phyloP scores from a whole-genome alignment of 1,284 basidiomycete genomes.

The Trichosporon coremiiforme region DNA sequence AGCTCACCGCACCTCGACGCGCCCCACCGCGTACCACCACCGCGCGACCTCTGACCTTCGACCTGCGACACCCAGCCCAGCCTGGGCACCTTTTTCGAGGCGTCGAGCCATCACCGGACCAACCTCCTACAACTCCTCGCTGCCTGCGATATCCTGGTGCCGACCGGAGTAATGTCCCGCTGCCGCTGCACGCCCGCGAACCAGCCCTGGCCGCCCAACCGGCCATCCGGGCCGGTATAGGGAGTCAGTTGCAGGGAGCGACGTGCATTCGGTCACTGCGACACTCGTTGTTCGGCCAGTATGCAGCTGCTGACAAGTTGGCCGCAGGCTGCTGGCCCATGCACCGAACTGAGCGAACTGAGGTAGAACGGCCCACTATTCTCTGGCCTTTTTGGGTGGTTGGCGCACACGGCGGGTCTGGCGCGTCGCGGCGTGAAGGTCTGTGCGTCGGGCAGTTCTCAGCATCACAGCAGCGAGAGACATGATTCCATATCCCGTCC shows the following conservation, averaged over 20 bases:
- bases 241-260: no score
- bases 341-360: background rate
- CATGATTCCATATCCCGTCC: background rate
- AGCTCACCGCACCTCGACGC: no score
- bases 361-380: background rate
- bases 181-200: background rate
- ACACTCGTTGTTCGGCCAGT: background rate
- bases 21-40: no score
- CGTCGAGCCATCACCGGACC: no score
- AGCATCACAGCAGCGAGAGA: background rate
- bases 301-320: no score
- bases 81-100: no score
- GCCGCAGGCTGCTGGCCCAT: background rate
- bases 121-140: no score
- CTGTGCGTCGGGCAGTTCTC: background rate
- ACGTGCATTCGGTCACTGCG: no score
- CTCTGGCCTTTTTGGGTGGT: background rate
- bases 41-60: no score
- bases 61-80: no score
- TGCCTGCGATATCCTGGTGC: background rate
- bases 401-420: background rate
- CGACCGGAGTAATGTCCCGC: slow-evolving; percentile 4
- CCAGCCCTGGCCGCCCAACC: background rate
- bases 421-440: slow-evolving; percentile 9
- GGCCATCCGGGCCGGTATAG: background rate